A percentile compares a stretch with the other conserved stretches of the same genome.
Evolutionary conservation across 371 early-diverging fungal species (phyloP).

Genomic region (Rhizopus delemar): DNA sequence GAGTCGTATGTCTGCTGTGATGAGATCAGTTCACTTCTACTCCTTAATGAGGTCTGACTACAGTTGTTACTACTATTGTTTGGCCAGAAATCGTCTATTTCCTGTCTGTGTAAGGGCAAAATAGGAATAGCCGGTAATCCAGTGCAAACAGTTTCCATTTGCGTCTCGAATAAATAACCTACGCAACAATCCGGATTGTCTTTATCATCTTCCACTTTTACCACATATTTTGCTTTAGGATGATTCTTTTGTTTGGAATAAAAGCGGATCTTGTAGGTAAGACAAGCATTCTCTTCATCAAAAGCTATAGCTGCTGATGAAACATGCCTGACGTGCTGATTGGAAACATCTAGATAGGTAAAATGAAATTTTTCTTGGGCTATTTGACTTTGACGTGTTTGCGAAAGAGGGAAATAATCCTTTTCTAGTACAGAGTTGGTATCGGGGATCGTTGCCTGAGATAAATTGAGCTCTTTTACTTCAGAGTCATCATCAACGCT

Average conservation of each 20-base stretch:
- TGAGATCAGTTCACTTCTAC: background rate
- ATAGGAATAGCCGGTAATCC: constrained; percentile 33
- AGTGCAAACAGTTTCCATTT: constrained; percentile 26
- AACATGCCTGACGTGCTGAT: constrained; percentile 24
- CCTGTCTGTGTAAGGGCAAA: constrained; percentile 23
- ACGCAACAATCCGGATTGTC: constrained; percentile 2
- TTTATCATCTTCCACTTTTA: constrained; percentile 4
- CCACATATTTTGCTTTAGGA: constrained; percentile 12
- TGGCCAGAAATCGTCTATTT: constrained; percentile 29
- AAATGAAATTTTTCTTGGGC: constrained; percentile 23
- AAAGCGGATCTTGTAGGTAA: constrained; percentile 37
- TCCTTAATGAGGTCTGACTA: background rate
- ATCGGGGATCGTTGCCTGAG: too few relatives aligned
- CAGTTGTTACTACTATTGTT: background rate
- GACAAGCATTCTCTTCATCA: constrained; percentile 14
- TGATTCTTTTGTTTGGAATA: constrained; percentile 27
- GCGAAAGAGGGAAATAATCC: constrained; percentile 21
- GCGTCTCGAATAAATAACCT: constrained; percentile 31
- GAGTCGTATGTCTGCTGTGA: constrained; percentile 2
- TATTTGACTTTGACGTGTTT: constrained; percentile 6
- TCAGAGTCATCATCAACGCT: background rate
- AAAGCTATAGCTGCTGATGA: constrained; percentile 32
- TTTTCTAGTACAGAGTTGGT: background rate
- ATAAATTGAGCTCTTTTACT: too few relatives aligned
- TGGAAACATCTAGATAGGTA: constrained; percentile 31